Evolutionary conservation across 1,139 yeast genomes (phyloP).

Genomic region (Zygoascus sp.): DNA sequence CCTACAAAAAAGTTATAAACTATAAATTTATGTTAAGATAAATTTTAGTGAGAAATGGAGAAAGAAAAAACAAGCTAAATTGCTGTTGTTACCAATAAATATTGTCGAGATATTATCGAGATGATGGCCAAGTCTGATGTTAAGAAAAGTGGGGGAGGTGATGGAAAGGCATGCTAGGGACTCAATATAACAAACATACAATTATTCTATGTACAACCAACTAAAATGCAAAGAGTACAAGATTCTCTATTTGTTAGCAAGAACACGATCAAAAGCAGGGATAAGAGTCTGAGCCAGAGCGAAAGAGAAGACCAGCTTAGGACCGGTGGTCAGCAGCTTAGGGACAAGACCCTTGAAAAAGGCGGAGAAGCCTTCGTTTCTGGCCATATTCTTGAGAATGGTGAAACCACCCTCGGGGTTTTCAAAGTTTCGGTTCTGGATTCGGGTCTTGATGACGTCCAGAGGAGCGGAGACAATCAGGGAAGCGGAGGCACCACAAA

Average conservation of each 20-base stretch:
- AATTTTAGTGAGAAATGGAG: background rate
- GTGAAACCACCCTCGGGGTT: conserved; percentile 92
- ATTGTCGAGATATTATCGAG: no score
- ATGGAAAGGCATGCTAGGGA: background rate
- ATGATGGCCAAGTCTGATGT: no score
- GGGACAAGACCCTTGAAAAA: conserved; percentile 98
- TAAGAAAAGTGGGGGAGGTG: background rate
- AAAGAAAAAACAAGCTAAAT: background rate
- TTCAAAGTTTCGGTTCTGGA: conserved; percentile 93
- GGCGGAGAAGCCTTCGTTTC: conserved; percentile 73
- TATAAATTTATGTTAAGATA: background rate
- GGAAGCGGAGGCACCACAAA: conserved; percentile 96
- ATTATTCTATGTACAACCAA: conserved; percentile 3
- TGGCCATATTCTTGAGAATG: conserved; percentile 87
- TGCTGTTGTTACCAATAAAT: no score
- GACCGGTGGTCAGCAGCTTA: conserved; percentile 94
- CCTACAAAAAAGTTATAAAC: background rate
- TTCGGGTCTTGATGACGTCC: conserved; percentile 97
- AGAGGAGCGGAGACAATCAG: conserved; percentile 95
- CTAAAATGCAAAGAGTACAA: background rate
- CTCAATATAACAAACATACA: background rate
- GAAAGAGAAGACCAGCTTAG: conserved; percentile 92
- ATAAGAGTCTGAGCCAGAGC: conserved; percentile 95
- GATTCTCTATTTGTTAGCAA: conserved; percentile 12
- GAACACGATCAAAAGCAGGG: conserved; percentile 81